Evolutionary conservation across 371 early-diverging fungal species (phyloP), one percentile per base, ranked within the genome.

Genomic region (Rhizopus arrhizus): DNA sequence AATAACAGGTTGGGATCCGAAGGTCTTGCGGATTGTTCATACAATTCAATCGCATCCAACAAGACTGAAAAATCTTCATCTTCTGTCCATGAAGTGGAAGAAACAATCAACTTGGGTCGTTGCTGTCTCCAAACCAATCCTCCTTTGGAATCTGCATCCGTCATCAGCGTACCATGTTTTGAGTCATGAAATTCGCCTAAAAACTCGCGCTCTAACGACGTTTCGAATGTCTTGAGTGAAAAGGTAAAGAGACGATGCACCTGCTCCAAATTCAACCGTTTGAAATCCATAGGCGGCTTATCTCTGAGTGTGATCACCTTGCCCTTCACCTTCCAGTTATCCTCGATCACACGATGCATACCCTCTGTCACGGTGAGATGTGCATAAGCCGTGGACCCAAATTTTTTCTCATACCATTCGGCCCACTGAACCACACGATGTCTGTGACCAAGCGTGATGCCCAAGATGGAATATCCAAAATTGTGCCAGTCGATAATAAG

Each of bases 401-500:
- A 88, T 7, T 69, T 36, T 16, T 76, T 66, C 71, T 97, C 98
- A 67, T 93, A 91, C 81, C 85, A 77, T 74, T 80, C 73, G 0
- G 85, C 87, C 33, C 86, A 41, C 59, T 62, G 67, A 15, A 90
- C 88, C 16, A 94, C 77, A 15, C 65, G 69, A 53, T 84, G 86
- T 3, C 59, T 40, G 16, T 70, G 40, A 5, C 92, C 91, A 28
- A 96, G 66, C 34, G 81, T 88, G 51, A 94, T 70, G 4, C 82
- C 89, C 48, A 98, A 85, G 43, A 98, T 85, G 1, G 95, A 86
- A 66, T 88, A 90, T 6, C 97, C 98, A 73, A 95, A 93, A 72
- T 98, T 98, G 73, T 98, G 98, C 98, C 97, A 98, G 72, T 98
- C 98, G 57, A 97, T 93, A 54, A 97, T 77, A 6, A 98, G 70